A percentile compares a stretch with the other conserved stretches of the same genome.
Evolutionary conservation across 31 red algal genomes (phyloP).

Genomic region (Endocladia muricata): DNA sequence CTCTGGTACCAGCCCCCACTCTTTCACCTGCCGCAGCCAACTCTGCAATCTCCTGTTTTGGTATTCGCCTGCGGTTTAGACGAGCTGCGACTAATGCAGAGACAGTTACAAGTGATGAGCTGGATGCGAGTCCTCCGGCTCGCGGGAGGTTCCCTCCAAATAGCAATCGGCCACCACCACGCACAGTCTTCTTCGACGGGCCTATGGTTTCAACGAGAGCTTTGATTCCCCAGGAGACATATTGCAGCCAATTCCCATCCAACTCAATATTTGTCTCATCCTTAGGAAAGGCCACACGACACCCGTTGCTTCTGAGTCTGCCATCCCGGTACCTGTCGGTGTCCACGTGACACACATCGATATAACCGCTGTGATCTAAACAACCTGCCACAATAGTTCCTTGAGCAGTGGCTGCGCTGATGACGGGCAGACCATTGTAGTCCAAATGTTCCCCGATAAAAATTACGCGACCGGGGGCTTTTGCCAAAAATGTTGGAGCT

Average conservation of each 20-base stretch:
- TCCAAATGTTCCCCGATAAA: slow-evolving; percentile 75
- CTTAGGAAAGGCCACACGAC: slow-evolving; percentile 11
- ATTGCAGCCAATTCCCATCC: slow-evolving; percentile 52
- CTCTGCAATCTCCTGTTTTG: slow-evolving; percentile 35
- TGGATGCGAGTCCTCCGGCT: slow-evolving; percentile 56
- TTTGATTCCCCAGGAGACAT: slow-evolving; percentile 56
- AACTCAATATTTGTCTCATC: slow-evolving; percentile 5
- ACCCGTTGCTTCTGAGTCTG: slow-evolving; percentile 22
- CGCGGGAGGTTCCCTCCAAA: slow-evolving; percentile 57
- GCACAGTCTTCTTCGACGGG: slow-evolving; percentile 19
- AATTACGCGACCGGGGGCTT: slow-evolving; percentile 63
- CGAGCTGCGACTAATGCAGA: slow-evolving; percentile 48
- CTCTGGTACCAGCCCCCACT: slow-evolving; percentile 50
- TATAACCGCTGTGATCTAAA: slow-evolving; percentile 36
- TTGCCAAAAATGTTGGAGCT: slow-evolving; percentile 33
- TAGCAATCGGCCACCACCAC: slow-evolving; percentile 48
- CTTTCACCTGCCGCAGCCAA: slow-evolving; percentile 64
- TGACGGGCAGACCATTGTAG: slow-evolving; percentile 71
- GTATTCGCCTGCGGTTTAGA: slow-evolving; percentile 43
- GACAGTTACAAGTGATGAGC: slow-evolving; percentile 52
- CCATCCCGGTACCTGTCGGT: slow-evolving; percentile 18
- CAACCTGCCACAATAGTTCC: slow-evolving; percentile 66
- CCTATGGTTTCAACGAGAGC: slow-evolving; percentile 15
- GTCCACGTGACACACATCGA: slow-evolving; percentile 40
- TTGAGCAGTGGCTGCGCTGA: slow-evolving; percentile 29